These are phyloP conservation scores for Wickerhamomyces strasburgensis DNA, from an alignment of 805 yeast genomes.

Conservation along the genomic window DNA sequence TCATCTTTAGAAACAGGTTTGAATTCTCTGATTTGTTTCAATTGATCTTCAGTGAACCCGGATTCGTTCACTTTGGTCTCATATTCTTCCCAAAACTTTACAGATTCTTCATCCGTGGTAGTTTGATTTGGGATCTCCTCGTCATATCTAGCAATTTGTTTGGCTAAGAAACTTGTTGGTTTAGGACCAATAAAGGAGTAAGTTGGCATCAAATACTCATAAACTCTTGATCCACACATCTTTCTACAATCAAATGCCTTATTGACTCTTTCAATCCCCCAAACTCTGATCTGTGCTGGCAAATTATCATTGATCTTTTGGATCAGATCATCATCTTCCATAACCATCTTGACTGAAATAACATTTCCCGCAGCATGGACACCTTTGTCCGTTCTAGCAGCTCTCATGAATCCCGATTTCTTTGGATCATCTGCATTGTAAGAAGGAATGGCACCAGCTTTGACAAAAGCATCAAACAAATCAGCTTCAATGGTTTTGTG, in stretches of 20 bases:
- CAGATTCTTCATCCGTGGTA: conserved; percentile 63
- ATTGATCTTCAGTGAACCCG: conserved; percentile 25
- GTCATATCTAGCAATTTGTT: conserved; percentile 50
- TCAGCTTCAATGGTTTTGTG: conserved; percentile 88
- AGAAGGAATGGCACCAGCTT: conserved; percentile 82
- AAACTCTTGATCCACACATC: conserved; percentile 92
- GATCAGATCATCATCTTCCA: conserved; percentile 69
- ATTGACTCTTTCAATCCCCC: conserved; percentile 90
- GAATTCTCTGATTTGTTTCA: conserved; percentile 24
- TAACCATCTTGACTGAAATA: conserved; percentile 73
- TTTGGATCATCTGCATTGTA: conserved; percentile 86
- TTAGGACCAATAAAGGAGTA: conserved; percentile 89
- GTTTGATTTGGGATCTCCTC: conserved; percentile 52
- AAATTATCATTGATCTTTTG: conserved; percentile 66
- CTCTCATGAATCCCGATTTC: conserved; percentile 81
- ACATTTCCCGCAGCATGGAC: conserved; percentile 98
- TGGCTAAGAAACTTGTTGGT: conserved; percentile 62
- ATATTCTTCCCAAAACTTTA: conserved; percentile 63
- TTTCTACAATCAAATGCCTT: conserved; percentile 92
- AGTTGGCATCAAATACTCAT: conserved; percentile 91
- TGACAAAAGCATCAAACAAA: conserved; percentile 72
- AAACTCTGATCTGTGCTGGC: conserved; percentile 84
- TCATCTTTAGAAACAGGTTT: conserved; percentile 34
- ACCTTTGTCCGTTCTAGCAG: conserved; percentile 90
- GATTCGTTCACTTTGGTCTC: conserved; percentile 33